Percentiles rank a stretch among this genome's conserved stretches.
phyloP scores from a whole-genome alignment of 768 basidiomycete species.

The Tylopilus rubrobrunneus region DNA sequence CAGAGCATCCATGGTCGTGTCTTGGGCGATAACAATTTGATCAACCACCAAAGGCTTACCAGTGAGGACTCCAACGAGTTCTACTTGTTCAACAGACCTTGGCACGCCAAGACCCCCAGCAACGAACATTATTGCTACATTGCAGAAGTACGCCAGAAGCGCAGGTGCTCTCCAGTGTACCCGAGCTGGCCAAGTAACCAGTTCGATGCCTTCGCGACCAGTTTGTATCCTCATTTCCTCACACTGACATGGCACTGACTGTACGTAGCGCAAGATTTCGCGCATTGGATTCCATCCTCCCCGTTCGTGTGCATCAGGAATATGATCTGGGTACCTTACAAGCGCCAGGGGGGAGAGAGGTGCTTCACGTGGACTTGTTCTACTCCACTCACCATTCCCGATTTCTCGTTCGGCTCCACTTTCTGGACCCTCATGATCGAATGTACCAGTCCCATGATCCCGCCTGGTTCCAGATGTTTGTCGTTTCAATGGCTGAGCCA shows the following conservation, averaged over 20 bases:
- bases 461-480: too few species aligned
- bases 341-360: background rate
- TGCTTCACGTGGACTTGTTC: background rate
- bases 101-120: background rate
- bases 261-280: background rate
- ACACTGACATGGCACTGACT: background rate
- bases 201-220: background rate
- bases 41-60: slow-evolving; percentile 5
- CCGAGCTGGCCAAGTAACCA: slow-evolving; percentile 5
- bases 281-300: background rate
- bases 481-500: too few species aligned
- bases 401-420: too few species aligned
- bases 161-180: background rate
- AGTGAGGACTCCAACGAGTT: background rate
- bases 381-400: slow-evolving; percentile 2
- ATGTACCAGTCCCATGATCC: too few species aligned
- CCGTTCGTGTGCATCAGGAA: slow-evolving; percentile 1
- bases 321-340: background rate
- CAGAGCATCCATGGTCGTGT: background rate
- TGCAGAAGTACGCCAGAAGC: slow-evolving; percentile 11
- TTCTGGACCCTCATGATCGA: too few species aligned
- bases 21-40: background rate
- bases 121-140: slow-evolving; percentile 5
- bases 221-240: background rate
- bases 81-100: slow-evolving; percentile 5